phyloP scores from a whole-genome alignment of 768 basidiomycete genomes.

The Amyloporia xantha region DNA sequence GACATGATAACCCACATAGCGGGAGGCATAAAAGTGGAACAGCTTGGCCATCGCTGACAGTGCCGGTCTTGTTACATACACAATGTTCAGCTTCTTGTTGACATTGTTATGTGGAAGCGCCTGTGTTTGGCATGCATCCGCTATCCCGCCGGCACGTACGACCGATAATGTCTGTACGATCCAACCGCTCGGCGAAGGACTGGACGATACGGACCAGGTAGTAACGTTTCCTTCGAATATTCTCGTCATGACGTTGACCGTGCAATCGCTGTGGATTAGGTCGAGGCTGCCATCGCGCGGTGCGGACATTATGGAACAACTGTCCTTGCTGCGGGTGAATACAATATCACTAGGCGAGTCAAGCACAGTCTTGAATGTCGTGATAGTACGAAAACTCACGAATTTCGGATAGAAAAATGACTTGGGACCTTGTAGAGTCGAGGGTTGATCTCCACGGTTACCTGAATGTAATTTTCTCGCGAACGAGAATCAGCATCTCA shows the following conservation, averaged over 20 bases:
- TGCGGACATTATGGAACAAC: slow-evolving; percentile 45
- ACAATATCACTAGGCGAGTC: slow-evolving; percentile 46
- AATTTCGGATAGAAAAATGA: slow-evolving; percentile 38
- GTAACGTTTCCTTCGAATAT: neutral
- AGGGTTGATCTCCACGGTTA: slow-evolving; percentile 36
- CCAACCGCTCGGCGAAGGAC: slow-evolving; percentile 16
- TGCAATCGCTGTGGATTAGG: slow-evolving; percentile 21
- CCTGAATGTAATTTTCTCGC: slow-evolving; percentile 32
- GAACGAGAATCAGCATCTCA: neutral
- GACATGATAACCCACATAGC: no score
- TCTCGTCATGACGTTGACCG: neutral
- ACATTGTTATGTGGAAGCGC: no score
- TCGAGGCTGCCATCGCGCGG: slow-evolving; percentile 39
- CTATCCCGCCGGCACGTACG: neutral
- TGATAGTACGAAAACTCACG: neutral
- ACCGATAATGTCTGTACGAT: slow-evolving; percentile 14
- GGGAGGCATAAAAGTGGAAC: no score
- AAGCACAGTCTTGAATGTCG: no score
- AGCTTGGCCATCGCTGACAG: no score
- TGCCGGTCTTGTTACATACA: no score
- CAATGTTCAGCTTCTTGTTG: no score
- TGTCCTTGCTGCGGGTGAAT: slow-evolving; percentile 37
- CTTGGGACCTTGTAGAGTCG: slow-evolving; percentile 40
- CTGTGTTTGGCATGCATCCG: no score
- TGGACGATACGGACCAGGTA: slow-evolving; percentile 22